Evolutionary conservation across 208 protist genomes (phyloP), one percentile per base, ranked within the genome.

Genomic region (Trypanosomatidae sp.): DNA sequence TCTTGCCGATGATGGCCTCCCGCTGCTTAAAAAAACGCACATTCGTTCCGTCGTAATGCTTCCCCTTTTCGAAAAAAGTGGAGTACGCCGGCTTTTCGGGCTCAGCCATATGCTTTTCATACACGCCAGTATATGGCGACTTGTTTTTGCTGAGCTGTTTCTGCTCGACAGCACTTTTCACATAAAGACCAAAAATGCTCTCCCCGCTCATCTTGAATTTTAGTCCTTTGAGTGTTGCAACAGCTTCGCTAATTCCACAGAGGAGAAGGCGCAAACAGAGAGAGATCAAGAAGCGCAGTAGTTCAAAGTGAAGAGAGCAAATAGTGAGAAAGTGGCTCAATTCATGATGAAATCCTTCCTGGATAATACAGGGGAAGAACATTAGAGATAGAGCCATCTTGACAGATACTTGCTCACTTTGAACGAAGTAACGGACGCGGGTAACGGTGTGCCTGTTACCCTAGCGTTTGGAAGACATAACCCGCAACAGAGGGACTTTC

Each of bases 41-140:
- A 66, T 95, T 85, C 0, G 92, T 90, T 17, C 90, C 84, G 66
- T 96, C 92, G 79, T 95, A 94, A 55, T 95, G 84, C 74, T 96
- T 96, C 0, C 82, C 81, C 33, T 88, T 88, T 50, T 94, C 79
- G 71, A 81, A 92, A 77, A 96, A 96, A 0, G 92, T 96, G 1
- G 92, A 96, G 71, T 94, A 96, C 0, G 83, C 53, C 0, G 92
- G 92, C 64, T 96, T 96, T 25, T 79, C 49, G 55, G 76, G 83
- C 25, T 93, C 89, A 10, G 73, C 77, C 62, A 91, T 71, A 67
- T 86, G 85, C 69, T 88, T 93, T 25, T 91, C 71, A 72, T 95
- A 95, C 22, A 80, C 84, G 19, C 90, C 88, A 55, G 83, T 92
- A 65, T 91, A 91, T 6, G 86, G 82, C 4, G 59, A 65, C 33